These are phyloP conservation scores for Pythium sp. DNA, from an alignment of 352 stramenopile species.

Conservation along the genomic window DNA sequence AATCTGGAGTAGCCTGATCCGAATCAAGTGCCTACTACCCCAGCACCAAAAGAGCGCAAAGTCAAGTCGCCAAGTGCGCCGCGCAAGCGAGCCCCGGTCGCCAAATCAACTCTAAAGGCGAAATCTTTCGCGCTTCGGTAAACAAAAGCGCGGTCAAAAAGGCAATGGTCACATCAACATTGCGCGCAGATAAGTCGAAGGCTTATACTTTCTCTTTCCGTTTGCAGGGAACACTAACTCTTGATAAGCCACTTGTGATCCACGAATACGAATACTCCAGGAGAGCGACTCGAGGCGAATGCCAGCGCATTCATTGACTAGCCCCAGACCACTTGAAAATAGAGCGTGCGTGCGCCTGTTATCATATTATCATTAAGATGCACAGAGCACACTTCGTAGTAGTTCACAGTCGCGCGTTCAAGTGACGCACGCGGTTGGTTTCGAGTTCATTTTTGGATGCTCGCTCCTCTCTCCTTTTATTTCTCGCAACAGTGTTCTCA, in stretches of 20 bases:
- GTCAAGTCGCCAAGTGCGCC: background rate
- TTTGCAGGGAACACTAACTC: background rate
- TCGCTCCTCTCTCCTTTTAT: constrained; percentile 1
- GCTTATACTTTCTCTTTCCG: background rate
- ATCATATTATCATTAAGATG: too few relatives aligned
- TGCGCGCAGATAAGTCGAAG: background rate
- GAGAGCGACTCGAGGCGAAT: too few relatives aligned
- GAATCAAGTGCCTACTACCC: too few relatives aligned
- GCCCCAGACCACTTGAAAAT: background rate
- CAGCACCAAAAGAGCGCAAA: background rate
- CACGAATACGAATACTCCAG: too few relatives aligned
- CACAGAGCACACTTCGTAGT: background rate
- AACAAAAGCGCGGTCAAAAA: background rate
- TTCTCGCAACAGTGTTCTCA: background rate
- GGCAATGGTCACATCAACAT: background rate
- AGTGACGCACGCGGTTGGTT: constrained; percentile 6
- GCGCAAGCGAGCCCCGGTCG: background rate
- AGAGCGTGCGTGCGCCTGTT: background rate
- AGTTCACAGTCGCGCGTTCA: background rate
- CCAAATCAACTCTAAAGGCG: background rate
- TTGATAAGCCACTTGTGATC: background rate
- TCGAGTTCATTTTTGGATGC: background rate
- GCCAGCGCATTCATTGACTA: background rate
- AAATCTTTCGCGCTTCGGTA: background rate
- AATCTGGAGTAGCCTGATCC: too few relatives aligned